phyloP scores from a whole-genome alignment of 1,139 yeast genomes.

The Lodderomyces oxycetoniae region DNA sequence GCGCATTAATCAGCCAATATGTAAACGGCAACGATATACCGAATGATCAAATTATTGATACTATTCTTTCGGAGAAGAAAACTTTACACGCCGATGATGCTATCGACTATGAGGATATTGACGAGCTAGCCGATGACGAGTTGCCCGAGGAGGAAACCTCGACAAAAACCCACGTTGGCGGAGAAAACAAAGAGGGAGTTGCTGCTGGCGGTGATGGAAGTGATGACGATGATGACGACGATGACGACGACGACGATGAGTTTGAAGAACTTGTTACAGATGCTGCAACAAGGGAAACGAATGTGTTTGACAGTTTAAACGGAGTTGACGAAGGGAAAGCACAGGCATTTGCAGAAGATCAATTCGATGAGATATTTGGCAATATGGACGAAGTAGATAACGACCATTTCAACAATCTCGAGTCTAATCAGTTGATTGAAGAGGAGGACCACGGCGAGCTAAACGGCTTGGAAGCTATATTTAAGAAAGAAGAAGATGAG shows the following conservation, averaged over 20 bases:
- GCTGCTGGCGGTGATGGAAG: constrained; percentile 96
- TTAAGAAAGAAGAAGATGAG: constrained; percentile 14
- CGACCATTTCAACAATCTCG: constrained; percentile 7
- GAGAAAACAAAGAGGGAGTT: too few species aligned
- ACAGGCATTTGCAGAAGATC: constrained; percentile 37
- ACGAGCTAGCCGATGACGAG: constrained; percentile 86
- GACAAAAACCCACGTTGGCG: constrained; percentile 3
- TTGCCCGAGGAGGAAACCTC: constrained; percentile 39
- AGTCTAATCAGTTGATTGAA: constrained; percentile 2
- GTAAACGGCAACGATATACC: constrained; percentile 20
- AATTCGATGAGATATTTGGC: constrained; percentile 51
- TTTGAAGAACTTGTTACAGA: constrained; percentile 19
- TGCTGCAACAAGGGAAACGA: constrained; percentile 4
- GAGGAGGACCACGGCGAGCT: constrained; percentile 22
- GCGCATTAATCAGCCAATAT: constrained; percentile 17
- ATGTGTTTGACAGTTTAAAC: constrained; percentile 5
- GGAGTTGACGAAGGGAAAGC: constrained; percentile 28
- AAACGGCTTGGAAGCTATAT: constrained; percentile 31
- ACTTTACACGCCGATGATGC: constrained; percentile 86
- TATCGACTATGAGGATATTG: constrained; percentile 92
- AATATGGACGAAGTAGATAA: constrained; percentile 14
- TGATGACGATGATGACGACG: constrained; percentile 70
- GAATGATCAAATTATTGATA: constrained; percentile 34
- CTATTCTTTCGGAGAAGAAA: constrained; percentile 34
- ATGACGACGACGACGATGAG: constrained; percentile 37